Evolutionary conservation across 352 stramenopile genomes (phyloP), one percentile per base, ranked within the genome.

Genomic region (Phytophthora capsici): DNA sequence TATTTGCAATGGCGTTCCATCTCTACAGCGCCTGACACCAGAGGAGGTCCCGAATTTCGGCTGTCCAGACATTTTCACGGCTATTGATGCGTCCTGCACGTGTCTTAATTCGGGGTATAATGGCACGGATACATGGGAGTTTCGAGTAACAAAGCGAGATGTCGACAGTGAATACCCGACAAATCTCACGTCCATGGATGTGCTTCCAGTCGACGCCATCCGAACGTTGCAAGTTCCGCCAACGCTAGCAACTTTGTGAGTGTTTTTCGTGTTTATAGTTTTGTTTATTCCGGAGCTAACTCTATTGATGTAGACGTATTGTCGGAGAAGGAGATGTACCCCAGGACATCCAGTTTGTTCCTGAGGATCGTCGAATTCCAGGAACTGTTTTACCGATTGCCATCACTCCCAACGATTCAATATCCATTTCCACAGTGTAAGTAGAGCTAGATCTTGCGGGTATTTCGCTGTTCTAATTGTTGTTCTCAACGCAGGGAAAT

Each of bases 21-120:
- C 71, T 8, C 41, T 79, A 17, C 71, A 79, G 53, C 60, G 70
- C 19, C 59, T 54, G 3, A 49, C 56, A 2, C 26, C 40, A 1
- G 57, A 67, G 5, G 34, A 32, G 19, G 23, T 61, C 9, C 62
- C 71, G 4, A 79, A 79, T 20, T 67, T 64, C 23, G 66, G 57
- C 10, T 79, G 71, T 37, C 71, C 71, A 3, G 66, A 57, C 32
- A 66, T 79, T 32, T 79, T 74, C 26, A 76, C 71, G 23, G 61
- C 66, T 1, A 55, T 76, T 4, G 54, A 73, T 6, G 71, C 57
- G 4, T 76, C 71, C 2, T 79, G 71, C 23, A 57, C 71, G 4
- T 79, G 71, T 34, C 36, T 79, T 22, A 22, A 14, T 17, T 13
- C 17, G 10, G 60, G 57, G 6, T 72, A 73, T 38, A 65, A 46